Evolutionary conservation across 2,329 filamentous ascomycete genomes (phyloP), one percentile per base, ranked within the genome.

Genomic region (Aspergillus pseudoterreus): DNA sequence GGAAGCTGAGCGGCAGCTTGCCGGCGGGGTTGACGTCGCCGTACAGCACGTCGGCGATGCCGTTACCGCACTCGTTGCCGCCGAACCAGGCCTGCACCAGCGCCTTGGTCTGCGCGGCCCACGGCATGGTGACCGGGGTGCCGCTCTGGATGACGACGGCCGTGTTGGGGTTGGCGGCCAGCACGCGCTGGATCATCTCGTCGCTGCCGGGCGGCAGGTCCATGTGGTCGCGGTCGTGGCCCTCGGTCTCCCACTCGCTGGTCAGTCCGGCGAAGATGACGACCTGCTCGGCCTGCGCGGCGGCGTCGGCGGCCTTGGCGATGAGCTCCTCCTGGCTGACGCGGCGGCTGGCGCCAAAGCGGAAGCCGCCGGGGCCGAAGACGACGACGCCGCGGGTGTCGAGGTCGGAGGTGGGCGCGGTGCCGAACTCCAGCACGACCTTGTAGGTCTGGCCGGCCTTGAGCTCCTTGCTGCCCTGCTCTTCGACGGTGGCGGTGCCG

Each of bases 41-140:
- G 57, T 89, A 88, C 1, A 92, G 75, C 1, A 92, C 79, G 58
- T 92, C 88, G 0, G 87, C 88, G 55, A 95, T 86, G 10, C 84
- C 85, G 63, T 92, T 90, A 5, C 89, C 90, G 4, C 86, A 87
- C 73, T 94, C 89, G 63, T 94, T 90, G n/a, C 90, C 89, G 54
- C 88, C 87, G 63, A 91, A 94, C 88, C 88, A 94, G 6, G 88
- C 88, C 63, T 92, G 87, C 1, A 91, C 65, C 1, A 92, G 74
- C 2, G 84, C 82, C 6, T 75, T 74, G 9, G 73, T 66, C n/a
- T 73, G 66, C 4, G 70, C 62, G 2, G 63, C 67, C 71, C 77
- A 77, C 0, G 76, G 78, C 69, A 80, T 77, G 2, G 74, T 77
- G 10, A 80, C 72, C 0, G 88, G 88, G 0, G 87, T 90, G 33